Conservation (phyloP, 768 basidiomycete species). For the Hericium alpestre region DNA sequence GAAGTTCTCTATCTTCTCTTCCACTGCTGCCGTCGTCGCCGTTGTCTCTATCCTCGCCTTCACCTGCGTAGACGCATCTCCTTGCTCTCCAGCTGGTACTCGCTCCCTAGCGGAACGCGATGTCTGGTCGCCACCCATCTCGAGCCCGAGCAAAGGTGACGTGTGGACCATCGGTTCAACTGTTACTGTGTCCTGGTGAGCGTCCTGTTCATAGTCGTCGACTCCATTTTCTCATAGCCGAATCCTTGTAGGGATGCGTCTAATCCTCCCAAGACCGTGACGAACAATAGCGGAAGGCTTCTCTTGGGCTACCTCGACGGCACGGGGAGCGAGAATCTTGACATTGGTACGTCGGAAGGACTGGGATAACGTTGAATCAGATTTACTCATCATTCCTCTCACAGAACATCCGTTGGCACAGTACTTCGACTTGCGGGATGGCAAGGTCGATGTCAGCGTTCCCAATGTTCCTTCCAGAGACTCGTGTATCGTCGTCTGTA, state of each 20-base stretch:
- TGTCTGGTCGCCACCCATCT: background rate
- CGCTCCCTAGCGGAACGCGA: background rate
- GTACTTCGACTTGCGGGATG: conserved; percentile 41
- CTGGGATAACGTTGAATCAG: background rate
- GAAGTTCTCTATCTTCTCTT: background rate
- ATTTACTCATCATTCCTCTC: background rate
- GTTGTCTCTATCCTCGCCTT: background rate
- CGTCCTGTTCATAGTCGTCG: background rate
- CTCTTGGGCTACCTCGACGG: conserved; percentile 39
- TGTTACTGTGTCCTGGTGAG: background rate
- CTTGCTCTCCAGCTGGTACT: background rate
- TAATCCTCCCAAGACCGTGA: conserved; percentile 13
- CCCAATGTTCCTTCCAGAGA: conserved; percentile 33
- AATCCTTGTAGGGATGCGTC: conserved; percentile 33
- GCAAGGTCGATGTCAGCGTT: conserved; percentile 39
- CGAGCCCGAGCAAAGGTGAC: background rate
- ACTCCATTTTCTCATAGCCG: too few relatives aligned
- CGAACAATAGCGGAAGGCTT: conserved; percentile 39
- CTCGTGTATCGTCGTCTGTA: conserved; percentile 55
- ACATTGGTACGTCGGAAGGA: conserved; percentile 30
- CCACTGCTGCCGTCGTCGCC: background rate
- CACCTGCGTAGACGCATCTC: background rate
- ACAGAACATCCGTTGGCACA: conserved; percentile 49
- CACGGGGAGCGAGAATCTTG: conserved; percentile 39
- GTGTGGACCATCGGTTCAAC: background rate